Evolutionary conservation across 2,329 filamentous ascomycete species (phyloP), one percentile per base, ranked within the genome.

Genomic region (Fusarium torreyae): DNA sequence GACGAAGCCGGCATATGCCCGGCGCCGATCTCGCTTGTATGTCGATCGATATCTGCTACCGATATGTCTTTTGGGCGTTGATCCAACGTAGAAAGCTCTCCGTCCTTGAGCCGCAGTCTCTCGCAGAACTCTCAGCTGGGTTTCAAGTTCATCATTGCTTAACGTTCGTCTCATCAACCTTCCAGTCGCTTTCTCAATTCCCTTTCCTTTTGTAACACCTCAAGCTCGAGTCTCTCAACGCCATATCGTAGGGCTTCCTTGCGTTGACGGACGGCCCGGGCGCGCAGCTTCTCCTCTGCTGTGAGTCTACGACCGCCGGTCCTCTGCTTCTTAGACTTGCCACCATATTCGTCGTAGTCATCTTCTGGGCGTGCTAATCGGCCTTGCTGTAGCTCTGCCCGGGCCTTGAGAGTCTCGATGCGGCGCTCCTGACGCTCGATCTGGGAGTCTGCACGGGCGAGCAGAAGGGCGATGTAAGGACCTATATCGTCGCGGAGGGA

Each of bases 221-320:
- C 93, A 74, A 97, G 77, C 83, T 96, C 93, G 69, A 98, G 80
- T 64, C 94, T 87, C 77, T 96, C 93, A 18, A 97, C 93, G 28
- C 93, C 91, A 82, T 97, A 97, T 77, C 92, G 90, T 72, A 97
- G 81, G 50, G 93, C 88, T 79, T 97, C 94, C 80, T 93, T 95
- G 80, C 94, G 91, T 83, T 94, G 92, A 60, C 88, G 84, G 58
- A 96, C 80, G 68, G 92, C 90, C 73, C 84, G 82, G 3, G 85
- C 86, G 20, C 84, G 79, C 49, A 89, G 76, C 72, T 82, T 84
- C 44, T 84, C 84, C 69, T 85, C 83, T 3, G 80, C 81, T 33
- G 88, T 89, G 64, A 93, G 83, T 74, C 75, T 73, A 57, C 76
- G 73, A 57, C 65, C 69, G 62, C 65, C 71, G 64, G 54, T 73